Evolutionary conservation across 352 stramenopile genomes (phyloP).

Genomic region (Phytophthora sansomeana): DNA sequence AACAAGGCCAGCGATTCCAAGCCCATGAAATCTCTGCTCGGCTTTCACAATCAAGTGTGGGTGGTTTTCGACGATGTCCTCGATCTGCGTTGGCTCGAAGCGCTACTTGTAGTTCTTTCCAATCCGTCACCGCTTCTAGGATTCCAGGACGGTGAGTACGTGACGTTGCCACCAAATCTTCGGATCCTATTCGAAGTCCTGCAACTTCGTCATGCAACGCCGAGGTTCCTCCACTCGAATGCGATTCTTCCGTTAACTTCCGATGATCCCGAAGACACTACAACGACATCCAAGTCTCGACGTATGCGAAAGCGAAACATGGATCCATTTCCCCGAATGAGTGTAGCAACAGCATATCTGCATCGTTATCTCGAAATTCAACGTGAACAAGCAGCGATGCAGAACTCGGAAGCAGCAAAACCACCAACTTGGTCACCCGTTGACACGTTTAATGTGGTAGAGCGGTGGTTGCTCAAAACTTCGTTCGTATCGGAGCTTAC

Average conservation of each 20-base stretch:
- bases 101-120: slow-evolving; percentile 38
- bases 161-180: slow-evolving; percentile 70
- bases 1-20: not conserved
- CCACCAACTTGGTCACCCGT: not conserved
- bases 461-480: slow-evolving; percentile 22
- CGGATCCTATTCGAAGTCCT: slow-evolving; percentile 70
- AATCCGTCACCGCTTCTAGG: slow-evolving; percentile 18
- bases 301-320: slow-evolving; percentile 1
- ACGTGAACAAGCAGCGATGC: slow-evolving; percentile 1
- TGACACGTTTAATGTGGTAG: slow-evolving; percentile 25
- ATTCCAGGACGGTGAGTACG: slow-evolving; percentile 59
- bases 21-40: slow-evolving; percentile 2
- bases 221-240: slow-evolving; percentile 39
- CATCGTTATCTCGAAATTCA: slow-evolving; percentile 29
- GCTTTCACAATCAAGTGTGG: slow-evolving; percentile 43
- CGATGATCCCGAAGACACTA: not conserved
- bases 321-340: slow-evolving; percentile 1
- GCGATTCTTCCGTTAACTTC: slow-evolving; percentile 35
- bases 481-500: slow-evolving; percentile 21
- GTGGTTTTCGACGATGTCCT: slow-evolving; percentile 55
- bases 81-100: slow-evolving; percentile 52
- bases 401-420: not conserved
- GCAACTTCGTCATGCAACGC: slow-evolving; percentile 43
- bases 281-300: not conserved
- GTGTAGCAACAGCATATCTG: slow-evolving; percentile 32